These are phyloP conservation scores for Linum tenue DNA, from an alignment of 345 rosid genomes.

Conservation along the genomic window DNA sequence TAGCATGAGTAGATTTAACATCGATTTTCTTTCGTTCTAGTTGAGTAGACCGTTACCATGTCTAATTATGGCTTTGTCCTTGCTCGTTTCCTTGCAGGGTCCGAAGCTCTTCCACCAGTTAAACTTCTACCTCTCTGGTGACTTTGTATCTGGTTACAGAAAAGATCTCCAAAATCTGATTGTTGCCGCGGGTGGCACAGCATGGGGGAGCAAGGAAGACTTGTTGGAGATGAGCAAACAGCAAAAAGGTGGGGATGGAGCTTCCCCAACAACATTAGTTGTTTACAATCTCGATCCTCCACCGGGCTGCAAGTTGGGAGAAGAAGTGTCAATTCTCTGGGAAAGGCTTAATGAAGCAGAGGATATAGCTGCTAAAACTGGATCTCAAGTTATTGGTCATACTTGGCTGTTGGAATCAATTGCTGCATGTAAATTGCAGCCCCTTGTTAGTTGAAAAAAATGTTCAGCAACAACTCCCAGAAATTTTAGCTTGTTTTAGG, in stretches of 20 bases:
- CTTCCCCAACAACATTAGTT: slow-evolving; percentile 25
- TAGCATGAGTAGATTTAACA: neutral
- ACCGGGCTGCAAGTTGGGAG: slow-evolving; percentile 47
- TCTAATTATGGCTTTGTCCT: neutral
- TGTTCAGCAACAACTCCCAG: neutral
- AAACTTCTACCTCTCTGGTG: slow-evolving; percentile 50
- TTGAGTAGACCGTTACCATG: no score
- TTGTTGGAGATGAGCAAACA: slow-evolving; percentile 7
- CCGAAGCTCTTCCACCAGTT: slow-evolving; percentile 64
- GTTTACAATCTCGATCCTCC: slow-evolving; percentile 67
- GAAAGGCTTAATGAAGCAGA: slow-evolving; percentile 55
- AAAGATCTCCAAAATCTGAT: slow-evolving; percentile 60
- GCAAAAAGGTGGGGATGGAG: slow-evolving; percentile 9
- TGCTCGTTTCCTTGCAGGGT: slow-evolving; percentile 32
- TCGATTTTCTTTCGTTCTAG: neutral
- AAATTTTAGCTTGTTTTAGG: no score
- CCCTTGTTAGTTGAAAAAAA: slow-evolving; percentile 23
- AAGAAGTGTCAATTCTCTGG: slow-evolving; percentile 67
- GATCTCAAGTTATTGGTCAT: slow-evolving; percentile 45
- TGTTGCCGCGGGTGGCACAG: slow-evolving; percentile 50
- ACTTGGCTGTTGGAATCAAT: slow-evolving; percentile 80
- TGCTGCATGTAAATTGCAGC: slow-evolving; percentile 52
- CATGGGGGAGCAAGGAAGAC: slow-evolving; percentile 38
- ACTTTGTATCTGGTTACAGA: slow-evolving; percentile 46
- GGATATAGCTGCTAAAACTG: slow-evolving; percentile 43